phyloP scores from a whole-genome alignment of 768 basidiomycete genomes.

The Macrocybe gigantea region DNA sequence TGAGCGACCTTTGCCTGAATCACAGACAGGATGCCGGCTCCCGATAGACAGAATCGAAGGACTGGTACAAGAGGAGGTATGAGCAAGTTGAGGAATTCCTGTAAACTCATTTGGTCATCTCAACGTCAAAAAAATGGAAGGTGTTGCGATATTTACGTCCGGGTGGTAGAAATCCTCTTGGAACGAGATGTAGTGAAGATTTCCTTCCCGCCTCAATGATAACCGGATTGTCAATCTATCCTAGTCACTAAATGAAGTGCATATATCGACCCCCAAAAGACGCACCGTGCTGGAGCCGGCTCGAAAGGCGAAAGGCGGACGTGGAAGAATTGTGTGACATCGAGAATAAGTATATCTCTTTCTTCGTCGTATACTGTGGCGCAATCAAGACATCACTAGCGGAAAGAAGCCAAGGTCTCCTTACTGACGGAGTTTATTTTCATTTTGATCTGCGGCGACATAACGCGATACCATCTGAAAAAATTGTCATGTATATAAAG shows the following conservation, averaged over 20 bases:
- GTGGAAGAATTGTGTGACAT: conserved; percentile 48
- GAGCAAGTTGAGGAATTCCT: conserved; percentile 1
- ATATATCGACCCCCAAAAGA: background rate
- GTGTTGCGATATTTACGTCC: conserved; percentile 32
- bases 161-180: conserved; percentile 56
- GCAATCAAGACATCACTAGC: background rate
- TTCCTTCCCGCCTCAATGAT: conserved; percentile 27
- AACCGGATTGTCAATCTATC: conserved; percentile 25
- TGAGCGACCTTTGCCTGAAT: conserved; percentile 20
- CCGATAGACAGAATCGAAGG: conserved; percentile 10
- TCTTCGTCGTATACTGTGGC: conserved; percentile 42
- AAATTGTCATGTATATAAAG: background rate
- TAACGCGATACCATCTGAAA: conserved; percentile 55
- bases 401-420: conserved; percentile 7
- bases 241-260: background rate
- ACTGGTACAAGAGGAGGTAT: conserved; percentile 8
- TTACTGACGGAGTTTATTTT: conserved; percentile 38
- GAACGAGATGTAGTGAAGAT: conserved; percentile 34
- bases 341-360: conserved; percentile 38
- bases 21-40: conserved; percentile 11
- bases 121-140: background rate
- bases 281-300: conserved; percentile 42
- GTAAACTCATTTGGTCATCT: background rate
- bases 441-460: conserved; percentile 45
- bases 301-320: conserved; percentile 40